Conservation (phyloP, 2,329 filamentous ascomycete genomes). For the Talaromyces sp. region DNA sequence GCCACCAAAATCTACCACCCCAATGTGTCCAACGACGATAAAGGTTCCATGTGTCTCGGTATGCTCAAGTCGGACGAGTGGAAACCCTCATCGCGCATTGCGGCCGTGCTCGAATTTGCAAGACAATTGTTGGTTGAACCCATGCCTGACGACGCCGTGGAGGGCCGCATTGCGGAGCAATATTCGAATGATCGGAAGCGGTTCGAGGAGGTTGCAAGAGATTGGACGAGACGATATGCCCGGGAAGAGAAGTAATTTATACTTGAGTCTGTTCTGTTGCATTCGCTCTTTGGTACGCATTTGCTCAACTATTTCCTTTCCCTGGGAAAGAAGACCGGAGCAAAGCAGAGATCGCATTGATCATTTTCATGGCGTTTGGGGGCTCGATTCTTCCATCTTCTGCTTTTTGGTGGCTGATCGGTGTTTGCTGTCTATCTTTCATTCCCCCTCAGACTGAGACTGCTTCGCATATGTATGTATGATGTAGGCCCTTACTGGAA, state of each 20-base stretch:
- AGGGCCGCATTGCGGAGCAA: constrained; percentile 80
- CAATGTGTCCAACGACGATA: constrained; percentile 83
- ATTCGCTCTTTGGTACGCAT: neutral
- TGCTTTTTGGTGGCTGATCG: constrained; percentile 1
- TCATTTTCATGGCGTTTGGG: constrained; percentile 19
- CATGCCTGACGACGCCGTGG: constrained; percentile 84
- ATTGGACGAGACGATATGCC: constrained; percentile 73
- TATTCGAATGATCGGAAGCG: constrained; percentile 63
- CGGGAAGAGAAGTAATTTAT: constrained; percentile 33
- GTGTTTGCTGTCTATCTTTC: neutral
- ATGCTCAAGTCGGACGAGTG: constrained; percentile 82
- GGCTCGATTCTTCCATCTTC: constrained; percentile 3
- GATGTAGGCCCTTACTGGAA: neutral
- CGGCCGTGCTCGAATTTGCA: constrained; percentile 71
- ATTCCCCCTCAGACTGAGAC: neutral
- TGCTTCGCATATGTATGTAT: constrained; percentile 3
- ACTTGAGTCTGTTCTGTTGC: neutral
- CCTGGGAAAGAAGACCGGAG: neutral
- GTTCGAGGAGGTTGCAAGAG: constrained; percentile 70
- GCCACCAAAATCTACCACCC: constrained; percentile 91
- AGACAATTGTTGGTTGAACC: constrained; percentile 72
- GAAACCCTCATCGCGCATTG: constrained; percentile 81
- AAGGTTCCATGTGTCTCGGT: constrained; percentile 79
- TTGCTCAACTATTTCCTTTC: neutral
- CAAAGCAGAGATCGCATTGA: neutral